A percentile compares a stretch with the other conserved stretches of the same genome.
Evolutionary conservation across 2,329 filamentous ascomycete genomes (phyloP).

Genomic region (Ceratocystis eucalypticola): DNA sequence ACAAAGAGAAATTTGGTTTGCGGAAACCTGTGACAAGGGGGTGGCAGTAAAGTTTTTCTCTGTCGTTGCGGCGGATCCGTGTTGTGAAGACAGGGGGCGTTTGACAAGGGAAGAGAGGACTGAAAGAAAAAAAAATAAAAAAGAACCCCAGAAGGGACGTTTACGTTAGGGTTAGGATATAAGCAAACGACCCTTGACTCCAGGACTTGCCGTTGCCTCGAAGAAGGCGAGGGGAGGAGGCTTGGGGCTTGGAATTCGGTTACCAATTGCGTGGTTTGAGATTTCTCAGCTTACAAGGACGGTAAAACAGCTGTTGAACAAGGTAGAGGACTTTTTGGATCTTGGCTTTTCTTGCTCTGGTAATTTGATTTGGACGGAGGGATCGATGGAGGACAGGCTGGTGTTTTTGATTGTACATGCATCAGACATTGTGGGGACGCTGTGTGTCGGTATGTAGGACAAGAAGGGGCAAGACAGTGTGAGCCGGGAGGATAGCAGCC

Average conservation of each 20-base stretch:
- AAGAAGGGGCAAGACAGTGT: too few relatives aligned
- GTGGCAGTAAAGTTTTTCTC: neutral
- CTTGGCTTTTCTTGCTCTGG: neutral
- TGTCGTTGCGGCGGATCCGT: neutral
- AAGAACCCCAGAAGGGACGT: too few relatives aligned
- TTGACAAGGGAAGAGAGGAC: neutral
- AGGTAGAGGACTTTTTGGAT: neutral
- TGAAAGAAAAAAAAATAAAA: neutral
- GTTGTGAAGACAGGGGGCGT: neutral
- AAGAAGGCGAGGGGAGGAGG: neutral
- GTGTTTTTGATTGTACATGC: neutral
- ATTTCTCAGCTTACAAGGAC: neutral
- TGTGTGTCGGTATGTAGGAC: too few relatives aligned
- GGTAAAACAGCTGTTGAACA: neutral
- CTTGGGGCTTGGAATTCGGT: neutral
- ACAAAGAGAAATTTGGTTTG: neutral
- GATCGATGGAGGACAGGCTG: neutral
- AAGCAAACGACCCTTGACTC: too few relatives aligned
- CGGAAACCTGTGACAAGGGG: conserved; percentile 2
- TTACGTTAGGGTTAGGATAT: neutral
- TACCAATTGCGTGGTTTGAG: neutral
- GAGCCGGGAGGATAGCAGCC: too few relatives aligned
- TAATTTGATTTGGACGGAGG: neutral
- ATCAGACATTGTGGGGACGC: too few relatives aligned
- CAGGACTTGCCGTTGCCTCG: too few relatives aligned